Evolutionary conservation across 371 early-diverging fungal species (phyloP).

Genomic region (Lichtheimia ornata): DNA sequence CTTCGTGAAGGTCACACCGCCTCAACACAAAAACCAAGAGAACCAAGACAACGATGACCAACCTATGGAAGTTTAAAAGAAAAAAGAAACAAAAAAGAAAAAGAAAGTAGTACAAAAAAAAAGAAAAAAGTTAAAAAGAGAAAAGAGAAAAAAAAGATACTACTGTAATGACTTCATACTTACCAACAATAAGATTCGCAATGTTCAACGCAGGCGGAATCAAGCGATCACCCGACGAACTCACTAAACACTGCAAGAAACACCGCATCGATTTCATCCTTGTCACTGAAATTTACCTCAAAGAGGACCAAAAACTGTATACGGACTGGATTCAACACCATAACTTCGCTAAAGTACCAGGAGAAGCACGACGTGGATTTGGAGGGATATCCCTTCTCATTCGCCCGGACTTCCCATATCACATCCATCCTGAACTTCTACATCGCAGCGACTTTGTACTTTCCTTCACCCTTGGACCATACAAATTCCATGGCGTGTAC

Average conservation of each 20-base stretch:
- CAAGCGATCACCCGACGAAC: not conserved
- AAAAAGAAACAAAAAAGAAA: no score
- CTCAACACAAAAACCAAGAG: no score
- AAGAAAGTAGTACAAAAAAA: no score
- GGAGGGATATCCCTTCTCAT: constrained; percentile 6
- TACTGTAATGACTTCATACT: no score
- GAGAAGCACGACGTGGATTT: not conserved
- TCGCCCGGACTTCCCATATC: constrained; percentile 2
- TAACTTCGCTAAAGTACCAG: not conserved
- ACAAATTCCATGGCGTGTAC: constrained; percentile 1
- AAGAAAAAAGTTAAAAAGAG: no score
- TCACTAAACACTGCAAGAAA: not conserved
- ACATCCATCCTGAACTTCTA: not conserved
- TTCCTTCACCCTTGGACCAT: not conserved
- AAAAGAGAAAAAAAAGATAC: no score
- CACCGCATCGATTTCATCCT: not conserved
- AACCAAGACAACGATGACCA: not conserved
- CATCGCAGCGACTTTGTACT: not conserved
- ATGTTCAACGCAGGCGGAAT: constrained; percentile 1
- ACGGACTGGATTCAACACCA: constrained; percentile 6
- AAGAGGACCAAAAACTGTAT: not conserved
- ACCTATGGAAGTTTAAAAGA: not conserved
- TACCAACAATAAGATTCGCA: not conserved
- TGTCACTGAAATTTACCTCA: not conserved
- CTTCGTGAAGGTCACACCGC: no score